Base-by-base conservation (phyloP, 495 filamentous ascomycete genomes). In the Coniosporium apollinis region DNA sequence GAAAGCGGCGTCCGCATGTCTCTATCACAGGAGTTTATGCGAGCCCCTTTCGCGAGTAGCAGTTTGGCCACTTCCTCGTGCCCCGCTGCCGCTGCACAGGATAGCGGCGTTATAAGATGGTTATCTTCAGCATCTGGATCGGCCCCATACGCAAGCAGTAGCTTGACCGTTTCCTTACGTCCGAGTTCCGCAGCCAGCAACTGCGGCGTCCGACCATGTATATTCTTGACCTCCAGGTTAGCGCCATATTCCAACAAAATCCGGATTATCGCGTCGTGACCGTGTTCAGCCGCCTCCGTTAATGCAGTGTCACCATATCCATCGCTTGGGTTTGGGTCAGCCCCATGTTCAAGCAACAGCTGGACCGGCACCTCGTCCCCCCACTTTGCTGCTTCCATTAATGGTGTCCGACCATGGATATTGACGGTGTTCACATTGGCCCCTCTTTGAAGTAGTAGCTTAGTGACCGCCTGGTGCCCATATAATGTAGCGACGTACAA, bases 41-140 rank as follows among this genome's bases (percentile, higher is more conserved):
- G 6, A 4, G 2, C 30, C 15, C 45, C 19, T 22, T 31, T 28
- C 31, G 43, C 45, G 16, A 48, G 38, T 21, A 50, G 38, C 10
- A 54, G 36, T 33, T 43, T 47, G 34, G 44, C 46, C 28, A 37
- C 29, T 28, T 6, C 32, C 26, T 44, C 33, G 40, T 48, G 40
- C 36, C 56, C 56, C 28, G 34, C 38, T 30, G 5, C 28, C 38
- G 44, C 48, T 25, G 47, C 54, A 34, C 21, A 44, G 9, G 19
- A 44, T 24, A 57, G 40, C 8, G 56, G 42, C 8, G 46, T 40
- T 28, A 36, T 36, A 20, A 39, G 39, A 10, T 28, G 30, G 8
- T 28, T 38, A 41, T 57, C 44, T 22, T 38, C 39, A 19, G 38
- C 36, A 30, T 46, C 37, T 15, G 44, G 18, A 14, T 51, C 41